These are phyloP conservation scores for Pseudocercospora pini-densiflorae DNA, from an alignment of 2,329 filamentous ascomycete genomes.

Conservation along the genomic window DNA sequence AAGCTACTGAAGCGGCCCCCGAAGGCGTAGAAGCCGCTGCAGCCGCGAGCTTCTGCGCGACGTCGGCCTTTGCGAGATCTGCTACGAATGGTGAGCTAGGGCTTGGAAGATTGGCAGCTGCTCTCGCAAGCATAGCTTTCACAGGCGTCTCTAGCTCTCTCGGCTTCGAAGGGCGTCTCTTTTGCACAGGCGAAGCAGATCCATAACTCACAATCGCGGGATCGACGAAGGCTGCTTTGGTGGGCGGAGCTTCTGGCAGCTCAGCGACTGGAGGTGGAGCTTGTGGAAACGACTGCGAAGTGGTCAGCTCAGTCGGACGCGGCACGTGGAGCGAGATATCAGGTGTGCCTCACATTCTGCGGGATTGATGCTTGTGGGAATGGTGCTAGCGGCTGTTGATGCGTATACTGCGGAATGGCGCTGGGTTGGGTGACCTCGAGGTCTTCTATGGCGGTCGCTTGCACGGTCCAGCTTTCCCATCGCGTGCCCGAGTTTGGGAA, in stretches of 20 bases:
- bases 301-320: not conserved
- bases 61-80: conserved; percentile 31
- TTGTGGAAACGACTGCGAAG: not conserved
- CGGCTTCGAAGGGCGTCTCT: conserved; percentile 29
- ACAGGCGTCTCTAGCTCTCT: conserved; percentile 47
- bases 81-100: conserved; percentile 46
- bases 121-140: conserved; percentile 44
- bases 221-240: conserved; percentile 65
- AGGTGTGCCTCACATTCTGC: not conserved
- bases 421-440: conserved; percentile 52
- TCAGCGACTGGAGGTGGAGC: conserved; percentile 24
- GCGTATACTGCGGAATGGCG: conserved; percentile 14
- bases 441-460: conserved; percentile 63
- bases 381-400: not conserved
- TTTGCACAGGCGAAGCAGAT: conserved; percentile 38
- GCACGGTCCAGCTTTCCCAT: conserved; percentile 59
- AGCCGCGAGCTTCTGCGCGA: conserved; percentile 31
- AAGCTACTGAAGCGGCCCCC: conserved; percentile 2
- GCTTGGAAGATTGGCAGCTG: conserved; percentile 42
- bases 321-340: not conserved
- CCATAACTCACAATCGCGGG: conserved; percentile 78
- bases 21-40: conserved; percentile 16
- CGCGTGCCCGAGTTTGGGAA: conserved; percentile 59
- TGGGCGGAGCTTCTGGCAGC: conserved; percentile 25
- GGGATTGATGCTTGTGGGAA: not conserved